Base-by-base conservation (phyloP, 2,329 filamentous ascomycete genomes). In the Cucurbitaria berberidis region DNA sequence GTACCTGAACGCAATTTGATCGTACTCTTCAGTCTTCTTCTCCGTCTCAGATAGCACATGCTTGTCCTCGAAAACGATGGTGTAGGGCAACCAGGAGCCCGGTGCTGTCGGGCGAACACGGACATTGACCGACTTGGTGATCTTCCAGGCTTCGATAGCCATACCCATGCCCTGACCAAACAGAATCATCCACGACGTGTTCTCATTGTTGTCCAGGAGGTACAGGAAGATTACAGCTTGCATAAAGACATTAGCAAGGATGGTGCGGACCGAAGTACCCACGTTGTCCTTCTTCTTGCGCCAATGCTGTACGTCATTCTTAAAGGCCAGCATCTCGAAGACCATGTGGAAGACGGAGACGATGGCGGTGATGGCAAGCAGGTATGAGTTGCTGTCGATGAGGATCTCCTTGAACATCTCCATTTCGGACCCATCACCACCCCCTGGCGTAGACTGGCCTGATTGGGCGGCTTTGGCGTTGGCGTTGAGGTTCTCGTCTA, bases 231-330 rank as follows among this genome's bases (percentile, higher is more conserved):
- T 97, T 70, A 98, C 84, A 6, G 84, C 76, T 77, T 99, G 95
- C 95, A 99, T 99, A 76, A 98, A 93, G 57, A 98, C 93, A 70
- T 98, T 99, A 73, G 91, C 92, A 51, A 99, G 81, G 69, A 99
- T 99, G 27, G 93, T 96, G 51, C 95, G 91, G 55, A 99, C 89
- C 1, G 93, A 97, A 40, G 96, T 96, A 59, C 95, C 95, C 24
- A 99, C 90, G 53, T 96, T 95, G 79, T 98, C 96, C 82, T 99
- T 99, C 88, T 99, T 99, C 82, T 98, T 97, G 73, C 93, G 91
- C 86, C 95, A 99, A 78, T 99, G 95, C 43, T 92, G 82, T 73
- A 99, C 96, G 73, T 99, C 95, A 72, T 89, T 96, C 70, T 96
- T 96, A 80, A 99, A 99, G 1, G 95, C 95, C 29, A 99, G 84